Evolutionary conservation across 2,329 filamentous ascomycete genomes (phyloP), one percentile per base, ranked within the genome.

Genomic region (Myriosclerotinia duriaeana): DNA sequence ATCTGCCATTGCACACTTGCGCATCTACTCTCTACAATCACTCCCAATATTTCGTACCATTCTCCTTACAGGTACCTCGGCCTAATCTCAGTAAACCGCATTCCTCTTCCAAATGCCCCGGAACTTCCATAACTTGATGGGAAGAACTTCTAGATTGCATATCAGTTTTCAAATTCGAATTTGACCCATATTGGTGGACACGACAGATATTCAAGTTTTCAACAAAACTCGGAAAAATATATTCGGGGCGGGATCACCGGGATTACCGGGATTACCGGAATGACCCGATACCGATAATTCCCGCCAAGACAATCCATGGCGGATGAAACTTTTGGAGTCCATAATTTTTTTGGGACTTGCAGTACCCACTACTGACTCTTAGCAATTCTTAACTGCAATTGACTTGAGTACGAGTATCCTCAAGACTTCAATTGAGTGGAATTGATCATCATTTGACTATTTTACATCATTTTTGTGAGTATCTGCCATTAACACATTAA

Each of bases 391-490:
- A 14, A 26, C 58, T 50, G 14, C 58, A 50, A 17, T 60, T 50
- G 58, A 48, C n/a, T 64, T 55, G n/a, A 64, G 36, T 22, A 55
- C 52, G 7, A n/a, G 52, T 46, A 14, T 60, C 55, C 50, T 34
- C 46, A 65, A 65, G 14, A 34, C 34, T 61, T 60, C 55, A 60
- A 60, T 53, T 65, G 64, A 53, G 44, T 60, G 42, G 53, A 61
- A 40, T 53, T 40, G 64, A 26, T 44, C 38, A 22, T 4, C 2
- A 38, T 46, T 54, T 55, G 38, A 34, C 36, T 2, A 30, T 36
- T 59, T 44, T 59, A 34, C 34, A 52, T 22, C 11, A 40, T n/a
- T 53, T 34, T 34, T 53, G 5, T 34, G 8, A 44, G 12, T 20
- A 34, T 17, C 22, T 26, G 30, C 50, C 60, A 61, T 52, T 53